Evolutionary conservation across 2,329 filamentous ascomycete genomes (phyloP), one percentile per base, ranked within the genome.

Genomic region (Elsinoe necatrix): DNA sequence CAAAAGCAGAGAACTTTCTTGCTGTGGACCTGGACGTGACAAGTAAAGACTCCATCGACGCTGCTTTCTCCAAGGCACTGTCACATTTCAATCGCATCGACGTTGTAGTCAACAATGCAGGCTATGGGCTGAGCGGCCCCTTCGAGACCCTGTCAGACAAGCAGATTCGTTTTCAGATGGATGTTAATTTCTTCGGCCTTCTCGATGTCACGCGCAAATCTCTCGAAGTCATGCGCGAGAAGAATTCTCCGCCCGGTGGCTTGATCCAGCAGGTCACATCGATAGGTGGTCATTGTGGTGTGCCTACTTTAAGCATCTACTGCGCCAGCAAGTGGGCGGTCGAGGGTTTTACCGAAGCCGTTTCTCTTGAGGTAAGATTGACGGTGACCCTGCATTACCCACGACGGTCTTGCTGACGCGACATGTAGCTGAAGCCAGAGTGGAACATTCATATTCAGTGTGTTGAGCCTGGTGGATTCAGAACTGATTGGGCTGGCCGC

Each of bases 21-120:
- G 62, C 76, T 1, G 61, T 76, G 1, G 72, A 76, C 12, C 73
- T 82, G 12, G 80, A 84, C 61, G 79, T 83, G 0, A 78, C 75
- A 0, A 66, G 69, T 39, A 57, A 65, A 18, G 55, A 58, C 1
- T 75, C 77, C 2, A 75, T 80, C 55, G 65, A 74, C 29, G 67
- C 67, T 6, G 75, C 75, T 1, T 75, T 79, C 60, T 68, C 74
- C 6, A 66, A 68, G 16, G 73, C 74, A 0, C 55, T 75, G 21
- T 66, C 73, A 1, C 75, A 75, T 48, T 84, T 81, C 63, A 73
- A 75, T 16, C 75, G 77, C 6, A 67, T 85, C 43, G 80, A 84
- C 63, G 76, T 83, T 0, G 76, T 83, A 4, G 74, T 81, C 58
- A 83, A 83, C 68, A 83, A 83, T 51, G 80, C 80, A 2, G 82